Evolutionary conservation across 148 eudicot genomes (phyloP), one percentile per base, ranked within the genome.

Genomic region (Rheum nobile): DNA sequence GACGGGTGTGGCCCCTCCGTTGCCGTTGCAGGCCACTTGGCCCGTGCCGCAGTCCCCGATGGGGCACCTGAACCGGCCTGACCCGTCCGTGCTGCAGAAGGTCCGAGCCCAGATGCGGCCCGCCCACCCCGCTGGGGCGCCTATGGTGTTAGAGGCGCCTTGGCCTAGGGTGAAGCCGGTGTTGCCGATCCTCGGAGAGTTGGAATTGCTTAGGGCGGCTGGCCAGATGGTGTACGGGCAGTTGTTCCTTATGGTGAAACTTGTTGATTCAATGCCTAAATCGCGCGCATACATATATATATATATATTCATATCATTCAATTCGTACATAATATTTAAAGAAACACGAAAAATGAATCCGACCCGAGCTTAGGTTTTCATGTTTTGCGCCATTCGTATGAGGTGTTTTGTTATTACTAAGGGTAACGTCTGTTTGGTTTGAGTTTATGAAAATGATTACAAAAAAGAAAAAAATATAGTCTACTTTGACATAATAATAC

Each of bases 201-300:
- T 76, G 46, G 76, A 2, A 0, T 85, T 77, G 55, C 87, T 80
- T 14, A 78, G 69, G 32, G 81, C 78, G 28, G 85, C 94, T 1
- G 94, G 94, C 85, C 85, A 87, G 14, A 87, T 84, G 13, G 73
- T 55, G 81, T 71, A 82, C 0, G 83, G 77, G 22, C 91, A 89
- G 13, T 81, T 82, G 79, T 85, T 87, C 43, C 38, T 73, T 14
- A 89, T 42, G 26, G 80, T 80, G 35, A 84, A 79, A 7, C 71
- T 71, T 11, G 71, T 67, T 57, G 89, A 76, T 22, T 50, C 73
- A 29, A 31, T 73, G n/a, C 88, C 86, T 87, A 82, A n/a, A n/a
- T n/a, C n/a, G n/a, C n/a, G n/a, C n/a, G n/a, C n/a, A n/a, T n/a
- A n/a, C n/a, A n/a, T n/a, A n/a, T n/a, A n/a, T n/a, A n/a, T n/a